Evolutionary conservation across 2,329 filamentous ascomycete species (phyloP), one percentile per base, ranked within the genome.

Genomic region (Apiospora kogelbergensis): DNA sequence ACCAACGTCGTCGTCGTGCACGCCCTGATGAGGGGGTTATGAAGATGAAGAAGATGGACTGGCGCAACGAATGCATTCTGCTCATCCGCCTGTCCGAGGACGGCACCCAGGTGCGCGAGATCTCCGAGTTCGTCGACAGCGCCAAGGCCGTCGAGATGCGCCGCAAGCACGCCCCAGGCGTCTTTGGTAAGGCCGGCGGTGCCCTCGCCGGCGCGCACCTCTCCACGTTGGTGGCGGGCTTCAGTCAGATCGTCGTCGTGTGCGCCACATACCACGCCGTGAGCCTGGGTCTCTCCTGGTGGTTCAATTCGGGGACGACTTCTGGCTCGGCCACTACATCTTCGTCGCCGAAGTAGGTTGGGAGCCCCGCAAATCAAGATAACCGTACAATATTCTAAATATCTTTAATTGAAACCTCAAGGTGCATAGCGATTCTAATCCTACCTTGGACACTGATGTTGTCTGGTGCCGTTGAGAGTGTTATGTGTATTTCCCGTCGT

Each of bases 41-140:
- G 30, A 76, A 76, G 67, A 60, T 63, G 7, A 70, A 72, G 41
- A 70, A 67, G 3, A 68, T 71, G 1, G 67, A 74, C 63, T 79
- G 76, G 78, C 68, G 26, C 20, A 78, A 79, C 69, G 78, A 80
- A 70, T 80, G 78, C 63, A 68, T 80, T 22, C 71, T 80, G 75
- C 73, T 79, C n/a, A 73, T 80, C 48, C 71, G 68, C 44, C 68
- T 80, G 24, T 75, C 75, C n/a, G 70, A 69, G 1, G 77, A 78
- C 65, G 75, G 74, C 2, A 68, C 42, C 22, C 45, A 74, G 45
- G 74, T 80, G 17, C 65, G 69, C 20, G 72, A 74, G 33, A 72
- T 80, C 63, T 68, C 70, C 33, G 79, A 85, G 76, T 84, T 84
- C 73, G 80, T 84, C 66, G 78, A 84, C 69, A 82, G 80, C 73